Percentiles rank a stretch among this genome's conserved stretches.
phyloP scores from a whole-genome alignment of 1,284 basidiomycete genomes.

The Caloboletus inedulis region DNA sequence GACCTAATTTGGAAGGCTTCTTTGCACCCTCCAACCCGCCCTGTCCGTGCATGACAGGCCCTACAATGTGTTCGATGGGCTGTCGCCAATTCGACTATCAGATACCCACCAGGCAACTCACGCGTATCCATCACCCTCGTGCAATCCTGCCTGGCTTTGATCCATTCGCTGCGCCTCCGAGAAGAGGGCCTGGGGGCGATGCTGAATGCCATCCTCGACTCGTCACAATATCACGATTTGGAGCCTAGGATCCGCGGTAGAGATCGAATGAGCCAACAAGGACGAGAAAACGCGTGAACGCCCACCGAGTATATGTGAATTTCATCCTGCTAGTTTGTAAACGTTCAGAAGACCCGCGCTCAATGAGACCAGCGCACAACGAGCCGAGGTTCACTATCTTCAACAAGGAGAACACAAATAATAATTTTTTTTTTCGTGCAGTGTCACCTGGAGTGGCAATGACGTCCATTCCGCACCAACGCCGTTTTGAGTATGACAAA shows the following conservation, averaged over 20 bases:
- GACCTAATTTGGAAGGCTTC: constrained; percentile 31
- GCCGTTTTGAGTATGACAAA: constrained; percentile 17
- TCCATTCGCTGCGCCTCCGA: not conserved
- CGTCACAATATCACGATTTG: constrained; percentile 25
- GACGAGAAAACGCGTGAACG: constrained; percentile 4
- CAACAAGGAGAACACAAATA: not conserved
- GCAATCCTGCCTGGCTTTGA: not conserved
- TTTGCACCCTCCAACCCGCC: constrained; percentile 25
- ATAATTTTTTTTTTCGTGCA: constrained; percentile 4
- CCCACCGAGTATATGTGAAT: not conserved
- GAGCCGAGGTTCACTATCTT: not conserved
- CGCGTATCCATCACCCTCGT: not conserved
- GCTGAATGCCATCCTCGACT: constrained; percentile 22
- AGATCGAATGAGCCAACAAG: constrained; percentile 2
- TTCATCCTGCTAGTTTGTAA: not conserved
- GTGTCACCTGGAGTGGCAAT: not conserved
- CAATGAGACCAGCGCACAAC: not conserved
- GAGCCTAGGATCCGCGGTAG: constrained; percentile 28
- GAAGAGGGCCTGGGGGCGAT: not conserved
- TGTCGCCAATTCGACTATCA: constrained; percentile 26
- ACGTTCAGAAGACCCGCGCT: not conserved
- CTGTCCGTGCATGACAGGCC: constrained; percentile 27
- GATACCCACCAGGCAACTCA: constrained; percentile 4
- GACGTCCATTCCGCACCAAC: constrained; percentile 13
- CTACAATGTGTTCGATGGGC: constrained; percentile 19